Percentiles rank a stretch among this genome's conserved stretches.
Evolutionary conservation across 2,329 filamentous ascomycete species (phyloP).

Genomic region (Diplodia corticola): DNA sequence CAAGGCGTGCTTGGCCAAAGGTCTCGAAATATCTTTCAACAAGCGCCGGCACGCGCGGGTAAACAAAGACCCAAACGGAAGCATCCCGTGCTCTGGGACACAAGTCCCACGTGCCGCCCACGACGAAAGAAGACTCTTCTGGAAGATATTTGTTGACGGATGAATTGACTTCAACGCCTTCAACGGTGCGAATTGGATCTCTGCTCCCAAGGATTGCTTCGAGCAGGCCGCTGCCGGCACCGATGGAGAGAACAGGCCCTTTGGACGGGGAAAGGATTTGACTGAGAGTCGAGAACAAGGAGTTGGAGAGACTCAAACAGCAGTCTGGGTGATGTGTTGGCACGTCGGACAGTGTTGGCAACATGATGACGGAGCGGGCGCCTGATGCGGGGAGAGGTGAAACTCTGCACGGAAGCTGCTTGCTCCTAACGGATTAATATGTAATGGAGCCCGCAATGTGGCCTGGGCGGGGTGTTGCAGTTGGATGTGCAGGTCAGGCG

Average conservation of each 20-base stretch:
- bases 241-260: conserved; percentile 45
- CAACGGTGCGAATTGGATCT: conserved; percentile 34
- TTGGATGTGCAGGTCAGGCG: conserved; percentile 8
- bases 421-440: neutral
- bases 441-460: neutral
- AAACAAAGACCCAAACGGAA: conserved; percentile 54
- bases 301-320: conserved; percentile 39
- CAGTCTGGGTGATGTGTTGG: conserved; percentile 35
- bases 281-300: conserved; percentile 32
- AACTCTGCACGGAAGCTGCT: neutral
- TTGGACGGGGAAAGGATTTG: conserved; percentile 31
- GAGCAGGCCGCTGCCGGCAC: conserved; percentile 54
- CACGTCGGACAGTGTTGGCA: conserved; percentile 7
- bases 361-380: neutral
- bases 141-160: conserved; percentile 47
- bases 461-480: neutral
- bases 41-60: conserved; percentile 52
- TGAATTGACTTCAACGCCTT: conserved; percentile 51
- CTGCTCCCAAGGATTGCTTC: conserved; percentile 45
- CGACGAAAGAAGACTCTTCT: conserved; percentile 43
- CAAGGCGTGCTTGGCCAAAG: conserved; percentile 34
- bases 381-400: neutral
- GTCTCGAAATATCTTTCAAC: conserved; percentile 47
- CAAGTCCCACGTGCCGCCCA: conserved; percentile 48
- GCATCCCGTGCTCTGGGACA: conserved; percentile 46